A percentile compares a stretch with the other conserved stretches of the same genome.
These are phyloP conservation scores for Saturnispora gosingensis DNA, from an alignment of 805 yeast genomes.

Conservation along the genomic window DNA sequence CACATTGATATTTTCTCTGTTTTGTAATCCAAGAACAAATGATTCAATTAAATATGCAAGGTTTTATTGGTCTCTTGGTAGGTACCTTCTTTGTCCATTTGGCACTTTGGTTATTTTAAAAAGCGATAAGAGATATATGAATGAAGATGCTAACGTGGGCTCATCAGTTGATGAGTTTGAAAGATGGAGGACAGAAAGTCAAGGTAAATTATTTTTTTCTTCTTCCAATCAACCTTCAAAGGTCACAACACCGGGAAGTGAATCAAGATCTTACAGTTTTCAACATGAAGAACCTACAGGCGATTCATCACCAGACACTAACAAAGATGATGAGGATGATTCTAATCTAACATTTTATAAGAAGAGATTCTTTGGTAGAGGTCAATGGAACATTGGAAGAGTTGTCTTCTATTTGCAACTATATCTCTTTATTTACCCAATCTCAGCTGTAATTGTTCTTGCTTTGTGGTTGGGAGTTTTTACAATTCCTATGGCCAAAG, in stretches of 20 bases:
- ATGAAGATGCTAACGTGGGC: slow-evolving; percentile 87
- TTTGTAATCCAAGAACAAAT: slow-evolving; percentile 35
- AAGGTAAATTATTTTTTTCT: slow-evolving; percentile 72
- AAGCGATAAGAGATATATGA: slow-evolving; percentile 69
- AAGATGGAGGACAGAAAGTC: slow-evolving; percentile 77
- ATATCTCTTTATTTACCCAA: slow-evolving; percentile 63
- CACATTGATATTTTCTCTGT: slow-evolving; percentile 36
- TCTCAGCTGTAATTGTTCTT: slow-evolving; percentile 43
- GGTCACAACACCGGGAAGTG: not conserved
- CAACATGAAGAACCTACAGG: not conserved
- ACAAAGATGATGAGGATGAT: slow-evolving; percentile 20
- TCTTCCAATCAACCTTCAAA: slow-evolving; percentile 31
- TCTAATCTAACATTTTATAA: slow-evolving; percentile 23
- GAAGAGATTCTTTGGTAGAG: slow-evolving; percentile 74
- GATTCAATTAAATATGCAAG: slow-evolving; percentile 54
- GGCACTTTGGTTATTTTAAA: slow-evolving; percentile 78
- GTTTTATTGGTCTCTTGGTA: slow-evolving; percentile 51
- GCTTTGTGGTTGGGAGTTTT: slow-evolving; percentile 77
- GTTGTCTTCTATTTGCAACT: slow-evolving; percentile 64
- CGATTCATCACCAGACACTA: not conserved
- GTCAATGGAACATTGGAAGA: slow-evolving; percentile 82
- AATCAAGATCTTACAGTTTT: slow-evolving; percentile 4
- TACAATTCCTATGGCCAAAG: slow-evolving; percentile 89
- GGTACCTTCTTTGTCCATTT: slow-evolving; percentile 76
- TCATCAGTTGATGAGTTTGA: slow-evolving; percentile 75